These are phyloP conservation scores for Colletotrichum agaves DNA, from an alignment of 2,329 filamentous ascomycete genomes.

Conservation along the genomic window DNA sequence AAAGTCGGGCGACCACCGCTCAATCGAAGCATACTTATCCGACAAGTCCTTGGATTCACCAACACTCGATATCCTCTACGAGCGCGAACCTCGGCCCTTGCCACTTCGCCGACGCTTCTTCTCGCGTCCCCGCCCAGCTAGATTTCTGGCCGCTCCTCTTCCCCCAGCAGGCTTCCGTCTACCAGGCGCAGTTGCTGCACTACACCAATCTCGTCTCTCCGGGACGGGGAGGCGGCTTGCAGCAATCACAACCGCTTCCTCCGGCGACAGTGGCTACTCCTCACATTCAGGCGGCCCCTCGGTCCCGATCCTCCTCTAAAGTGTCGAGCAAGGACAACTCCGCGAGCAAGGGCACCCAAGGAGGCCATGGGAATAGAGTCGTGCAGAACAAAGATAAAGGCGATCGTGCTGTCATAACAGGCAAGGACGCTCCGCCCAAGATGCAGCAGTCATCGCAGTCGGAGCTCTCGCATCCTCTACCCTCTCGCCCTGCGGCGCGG, in stretches of 20 bases:
- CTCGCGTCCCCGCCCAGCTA: conserved; percentile 52
- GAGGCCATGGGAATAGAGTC: conserved; percentile 74
- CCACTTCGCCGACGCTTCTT: conserved; percentile 36
- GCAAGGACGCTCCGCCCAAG: conserved; percentile 63
- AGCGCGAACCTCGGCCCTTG: conserved; percentile 43
- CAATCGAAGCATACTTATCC: conserved; percentile 60
- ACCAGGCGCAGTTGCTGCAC: conserved; percentile 71
- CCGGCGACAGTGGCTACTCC: conserved; percentile 61
- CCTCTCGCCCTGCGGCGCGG: conserved; percentile 41
- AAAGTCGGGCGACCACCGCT: conserved; percentile 60
- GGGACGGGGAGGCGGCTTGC: conserved; percentile 65
- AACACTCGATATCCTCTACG: conserved; percentile 37
- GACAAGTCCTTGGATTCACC: conserved; percentile 53
- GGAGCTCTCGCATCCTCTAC: conserved; percentile 43
- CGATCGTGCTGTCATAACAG: conserved; percentile 70
- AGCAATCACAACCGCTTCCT: conserved; percentile 63
- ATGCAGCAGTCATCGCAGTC: conserved; percentile 59
- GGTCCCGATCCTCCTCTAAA: conserved; percentile 70
- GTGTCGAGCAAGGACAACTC: conserved; percentile 65
- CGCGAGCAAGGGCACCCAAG: conserved; percentile 58
- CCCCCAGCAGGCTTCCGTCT: conserved; percentile 67
- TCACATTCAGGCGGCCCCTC: conserved; percentile 65
- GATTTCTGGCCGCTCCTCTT: conserved; percentile 68
- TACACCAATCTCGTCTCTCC: conserved; percentile 74
- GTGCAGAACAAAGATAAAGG: conserved; percentile 66